A percentile compares a stretch with the other conserved stretches of the same genome.
These are phyloP conservation scores for Amylostereum areolatum DNA, from an alignment of 1,284 basidiomycete genomes.

Conservation along the genomic window DNA sequence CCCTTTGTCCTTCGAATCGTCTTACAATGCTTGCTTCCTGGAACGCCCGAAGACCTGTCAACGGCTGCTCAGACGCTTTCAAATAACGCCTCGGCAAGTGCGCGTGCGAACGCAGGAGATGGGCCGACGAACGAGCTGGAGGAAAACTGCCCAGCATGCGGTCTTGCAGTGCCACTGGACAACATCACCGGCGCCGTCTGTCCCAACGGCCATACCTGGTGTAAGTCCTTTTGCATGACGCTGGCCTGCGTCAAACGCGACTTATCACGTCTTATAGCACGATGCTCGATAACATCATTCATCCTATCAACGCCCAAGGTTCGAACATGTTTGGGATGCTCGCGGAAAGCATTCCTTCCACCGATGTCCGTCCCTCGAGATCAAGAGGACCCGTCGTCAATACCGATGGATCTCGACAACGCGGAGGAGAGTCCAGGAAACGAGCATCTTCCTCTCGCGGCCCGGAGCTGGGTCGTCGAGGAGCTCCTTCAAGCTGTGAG, in stretches of 20 bases:
- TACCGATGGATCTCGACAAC: no score
- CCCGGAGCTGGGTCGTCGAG: slow-evolving; percentile 55
- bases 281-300: slow-evolving; percentile 69
- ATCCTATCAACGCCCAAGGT: slow-evolving; percentile 62
- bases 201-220: slow-evolving; percentile 61
- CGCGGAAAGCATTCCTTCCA: slow-evolving; percentile 62
- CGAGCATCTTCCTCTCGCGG: slow-evolving; percentile 37
- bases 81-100: slow-evolving; percentile 28
- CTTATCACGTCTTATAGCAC: slow-evolving; percentile 40
- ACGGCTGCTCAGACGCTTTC: slow-evolving; percentile 45
- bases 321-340: slow-evolving; percentile 65
- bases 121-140: slow-evolving; percentile 29
- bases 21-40: slow-evolving; percentile 45
- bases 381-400: slow-evolving; percentile 20
- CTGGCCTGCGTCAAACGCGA: background rate
- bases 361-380: slow-evolving; percentile 41
- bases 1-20: slow-evolving; percentile 53
- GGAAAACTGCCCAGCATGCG: slow-evolving; percentile 68
- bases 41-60: slow-evolving; percentile 41
- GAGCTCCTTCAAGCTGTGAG: slow-evolving; percentile 58
- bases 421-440: slow-evolving; percentile 13
- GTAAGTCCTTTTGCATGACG: background rate
- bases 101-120: slow-evolving; percentile 18
- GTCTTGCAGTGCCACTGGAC: slow-evolving; percentile 45
- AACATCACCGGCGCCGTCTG: slow-evolving; percentile 56